Evolutionary conservation across 2,329 filamentous ascomycete species (phyloP).

Genomic region (Exophiala calicioides): DNA sequence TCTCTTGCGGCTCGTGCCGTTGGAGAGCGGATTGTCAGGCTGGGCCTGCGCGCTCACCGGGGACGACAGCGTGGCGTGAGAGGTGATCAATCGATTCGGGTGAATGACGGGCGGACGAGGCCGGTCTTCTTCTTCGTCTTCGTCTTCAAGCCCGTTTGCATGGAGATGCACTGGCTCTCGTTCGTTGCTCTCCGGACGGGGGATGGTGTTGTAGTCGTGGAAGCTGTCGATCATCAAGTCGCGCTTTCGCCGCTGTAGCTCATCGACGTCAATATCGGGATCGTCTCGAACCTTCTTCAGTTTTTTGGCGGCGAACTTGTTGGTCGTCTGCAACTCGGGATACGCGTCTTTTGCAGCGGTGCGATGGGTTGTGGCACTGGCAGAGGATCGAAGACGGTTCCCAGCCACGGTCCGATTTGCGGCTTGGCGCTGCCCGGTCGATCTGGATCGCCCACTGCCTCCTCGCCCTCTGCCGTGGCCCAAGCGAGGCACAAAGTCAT

Average conservation of each 20-base stretch:
- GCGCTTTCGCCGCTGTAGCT: slow-evolving; percentile 23
- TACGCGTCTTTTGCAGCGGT: slow-evolving; percentile 9
- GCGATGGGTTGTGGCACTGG: slow-evolving; percentile 11
- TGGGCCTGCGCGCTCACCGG: slow-evolving; percentile 35
- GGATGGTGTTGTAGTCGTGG: slow-evolving; percentile 28
- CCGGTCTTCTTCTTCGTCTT: slow-evolving; percentile 16
- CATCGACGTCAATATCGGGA: slow-evolving; percentile 23
- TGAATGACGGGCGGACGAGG: slow-evolving; percentile 30
- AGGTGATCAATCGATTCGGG: slow-evolving; percentile 23
- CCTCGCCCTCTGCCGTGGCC: slow-evolving; percentile 11
- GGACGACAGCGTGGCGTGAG: slow-evolving; percentile 38
- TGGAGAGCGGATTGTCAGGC: slow-evolving; percentile 43
- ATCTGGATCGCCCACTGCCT: slow-evolving; percentile 16
- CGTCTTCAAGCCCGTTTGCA: slow-evolving; percentile 4
- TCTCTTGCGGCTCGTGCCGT: slow-evolving; percentile 31
- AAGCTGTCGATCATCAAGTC: slow-evolving; percentile 24
- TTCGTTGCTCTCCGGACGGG: slow-evolving; percentile 26
- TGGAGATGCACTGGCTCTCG: slow-evolving; percentile 21
- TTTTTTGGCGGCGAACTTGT: slow-evolving; percentile 18
- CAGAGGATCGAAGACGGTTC: slow-evolving; percentile 26
- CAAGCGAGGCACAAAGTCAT: slow-evolving; percentile 35
- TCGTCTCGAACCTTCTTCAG: slow-evolving; percentile 21
- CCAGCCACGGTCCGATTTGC: slow-evolving; percentile 21
- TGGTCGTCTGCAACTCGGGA: slow-evolving; percentile 3
- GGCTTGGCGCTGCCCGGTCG: slow-evolving; percentile 26